A percentile compares a stretch with the other conserved stretches of the same genome.
These are phyloP conservation scores for Sambucus nigra DNA, from an alignment of 129 eudicot species.

Conservation along the genomic window DNA sequence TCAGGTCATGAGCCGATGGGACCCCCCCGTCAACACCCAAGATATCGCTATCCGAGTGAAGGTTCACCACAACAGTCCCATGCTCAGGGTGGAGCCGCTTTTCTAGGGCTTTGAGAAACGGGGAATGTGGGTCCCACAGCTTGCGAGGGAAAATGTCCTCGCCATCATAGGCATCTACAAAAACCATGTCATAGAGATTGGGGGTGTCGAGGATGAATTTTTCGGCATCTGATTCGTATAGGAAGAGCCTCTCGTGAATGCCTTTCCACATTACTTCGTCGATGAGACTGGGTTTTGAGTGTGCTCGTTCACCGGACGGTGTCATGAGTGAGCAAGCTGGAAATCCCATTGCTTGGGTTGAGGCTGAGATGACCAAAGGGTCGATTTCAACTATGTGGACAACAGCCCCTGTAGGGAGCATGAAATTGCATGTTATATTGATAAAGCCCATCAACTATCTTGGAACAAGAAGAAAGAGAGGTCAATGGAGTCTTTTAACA, in stretches of 20 bases:
- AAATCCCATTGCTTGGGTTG: slow-evolving; percentile 87
- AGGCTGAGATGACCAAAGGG: slow-evolving; percentile 76
- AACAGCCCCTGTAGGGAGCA: slow-evolving; percentile 42
- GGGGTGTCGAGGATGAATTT: slow-evolving; percentile 37
- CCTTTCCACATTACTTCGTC: slow-evolving; percentile 79
- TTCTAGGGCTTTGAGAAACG: slow-evolving; percentile 50
- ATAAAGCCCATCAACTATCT: slow-evolving; percentile 2
- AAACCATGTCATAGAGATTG: slow-evolving; percentile 58
- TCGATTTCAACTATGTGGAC: slow-evolving; percentile 76
- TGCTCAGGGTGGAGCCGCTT: slow-evolving; percentile 70
- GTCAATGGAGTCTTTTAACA: too few species aligned
- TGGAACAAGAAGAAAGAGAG: too few species aligned
- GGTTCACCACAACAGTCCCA: slow-evolving; percentile 90
- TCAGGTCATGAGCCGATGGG: not conserved
- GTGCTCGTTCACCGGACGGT: slow-evolving; percentile 34
- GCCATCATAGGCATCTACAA: slow-evolving; percentile 87
- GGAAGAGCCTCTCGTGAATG: slow-evolving; percentile 55
- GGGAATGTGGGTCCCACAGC: slow-evolving; percentile 72
- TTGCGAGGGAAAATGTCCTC: slow-evolving; percentile 72
- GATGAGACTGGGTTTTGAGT: slow-evolving; percentile 23
- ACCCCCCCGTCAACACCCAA: slow-evolving; percentile 16
- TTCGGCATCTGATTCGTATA: slow-evolving; percentile 71
- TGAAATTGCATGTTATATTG: slow-evolving; percentile 2
- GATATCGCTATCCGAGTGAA: slow-evolving; percentile 54
- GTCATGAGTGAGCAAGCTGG: slow-evolving; percentile 54